phyloP scores from a whole-genome alignment of 2,329 filamentous ascomycete genomes.

The Magnaporthiopsis incrustans region DNA sequence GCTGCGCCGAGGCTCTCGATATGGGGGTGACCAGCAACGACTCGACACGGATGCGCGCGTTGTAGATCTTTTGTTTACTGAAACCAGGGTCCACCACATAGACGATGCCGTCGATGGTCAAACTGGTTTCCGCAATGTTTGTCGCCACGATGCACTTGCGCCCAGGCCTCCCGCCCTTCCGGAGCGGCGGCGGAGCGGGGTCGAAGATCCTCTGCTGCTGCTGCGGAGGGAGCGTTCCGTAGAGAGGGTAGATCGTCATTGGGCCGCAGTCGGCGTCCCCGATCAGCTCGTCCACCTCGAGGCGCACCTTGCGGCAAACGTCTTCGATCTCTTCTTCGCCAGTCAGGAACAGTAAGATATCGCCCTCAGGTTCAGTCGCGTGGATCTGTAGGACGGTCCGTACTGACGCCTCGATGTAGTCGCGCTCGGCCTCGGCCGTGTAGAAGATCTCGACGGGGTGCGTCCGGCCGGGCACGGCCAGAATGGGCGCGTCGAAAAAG shows the following conservation, averaged over 20 bases:
- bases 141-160: slow-evolving; percentile 91
- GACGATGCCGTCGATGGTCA: slow-evolving; percentile 98
- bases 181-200: slow-evolving; percentile 66
- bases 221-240: slow-evolving; percentile 83
- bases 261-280: slow-evolving; percentile 88
- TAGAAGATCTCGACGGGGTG: slow-evolving; percentile 98
- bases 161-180: slow-evolving; percentile 74
- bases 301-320: slow-evolving; percentile 79
- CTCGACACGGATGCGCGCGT: slow-evolving; percentile 91
- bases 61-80: slow-evolving; percentile 99
- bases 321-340: slow-evolving; percentile 99
- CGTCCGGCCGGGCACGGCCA: slow-evolving; percentile 90
- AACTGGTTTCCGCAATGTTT: slow-evolving; percentile 94
- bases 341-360: slow-evolving; percentile 89
- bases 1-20: slow-evolving; percentile 93
- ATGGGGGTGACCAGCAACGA: slow-evolving; percentile 96
- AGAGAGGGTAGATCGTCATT: slow-evolving; percentile 83
- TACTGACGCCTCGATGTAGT: slow-evolving; percentile 93
- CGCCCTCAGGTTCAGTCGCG: slow-evolving; percentile 82
- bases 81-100: slow-evolving; percentile 99
- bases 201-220: slow-evolving; percentile 97
- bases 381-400: slow-evolving; percentile 96
- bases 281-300: slow-evolving; percentile 87
- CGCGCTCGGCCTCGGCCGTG: slow-evolving; percentile 88
- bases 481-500: slow-evolving; percentile 87